These are phyloP conservation scores for Pyricularia grisea DNA, from an alignment of 2,329 filamentous ascomycete genomes.

Conservation along the genomic window DNA sequence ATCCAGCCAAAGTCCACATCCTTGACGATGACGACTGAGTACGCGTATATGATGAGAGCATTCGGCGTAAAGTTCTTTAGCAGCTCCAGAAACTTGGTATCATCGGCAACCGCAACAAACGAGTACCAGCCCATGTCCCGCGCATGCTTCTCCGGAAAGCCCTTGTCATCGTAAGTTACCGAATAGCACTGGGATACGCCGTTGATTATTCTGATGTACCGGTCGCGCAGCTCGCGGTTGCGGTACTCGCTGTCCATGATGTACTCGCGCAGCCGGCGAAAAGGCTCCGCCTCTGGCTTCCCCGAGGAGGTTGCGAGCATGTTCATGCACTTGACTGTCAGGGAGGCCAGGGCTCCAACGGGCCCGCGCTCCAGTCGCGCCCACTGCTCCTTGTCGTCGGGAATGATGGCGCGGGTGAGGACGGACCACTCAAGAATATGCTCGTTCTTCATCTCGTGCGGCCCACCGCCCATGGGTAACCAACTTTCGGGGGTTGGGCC, in stretches of 20 bases:
- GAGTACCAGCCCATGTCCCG: not conserved
- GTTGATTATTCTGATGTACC: not conserved
- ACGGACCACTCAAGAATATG: not conserved
- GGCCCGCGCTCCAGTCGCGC: not conserved
- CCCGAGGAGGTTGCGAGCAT: not conserved
- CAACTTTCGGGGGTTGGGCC: not conserved
- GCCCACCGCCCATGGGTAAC: not conserved
- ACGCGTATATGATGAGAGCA: slow-evolving; percentile 3
- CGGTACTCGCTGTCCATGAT: not conserved
- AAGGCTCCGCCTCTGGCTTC: not conserved
- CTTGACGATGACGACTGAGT: slow-evolving; percentile 2
- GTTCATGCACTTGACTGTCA: not conserved
- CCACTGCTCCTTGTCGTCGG: not conserved
- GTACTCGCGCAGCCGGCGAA: not conserved
- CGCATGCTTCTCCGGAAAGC: slow-evolving; percentile 1
- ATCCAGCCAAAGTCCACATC: slow-evolving; percentile 5
- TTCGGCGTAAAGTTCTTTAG: not conserved
- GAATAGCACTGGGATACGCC: slow-evolving; percentile 2
- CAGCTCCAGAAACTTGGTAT: not conserved
- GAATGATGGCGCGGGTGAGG: not conserved
- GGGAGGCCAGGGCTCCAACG: not conserved
- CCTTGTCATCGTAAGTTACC: not conserved
- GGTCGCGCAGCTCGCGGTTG: not conserved
- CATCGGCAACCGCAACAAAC: not conserved
- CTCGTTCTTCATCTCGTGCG: not conserved